These are phyloP conservation scores for Fusarium sp. DNA, from an alignment of 2,329 filamentous ascomycete genomes.

Conservation along the genomic window DNA sequence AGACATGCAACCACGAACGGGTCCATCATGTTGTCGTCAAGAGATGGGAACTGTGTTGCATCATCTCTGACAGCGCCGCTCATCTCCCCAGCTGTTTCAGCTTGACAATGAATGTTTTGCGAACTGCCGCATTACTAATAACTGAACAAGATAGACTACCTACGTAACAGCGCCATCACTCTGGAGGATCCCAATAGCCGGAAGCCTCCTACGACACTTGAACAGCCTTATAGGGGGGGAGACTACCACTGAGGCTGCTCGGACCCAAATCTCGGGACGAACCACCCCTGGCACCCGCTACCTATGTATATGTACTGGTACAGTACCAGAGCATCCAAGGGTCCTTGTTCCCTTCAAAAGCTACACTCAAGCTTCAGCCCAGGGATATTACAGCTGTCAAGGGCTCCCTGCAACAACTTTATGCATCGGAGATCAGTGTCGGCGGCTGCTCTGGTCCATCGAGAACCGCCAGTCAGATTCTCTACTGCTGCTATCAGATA, in stretches of 20 bases:
- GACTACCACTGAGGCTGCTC: conserved; percentile 10
- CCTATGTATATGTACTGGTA: conserved; percentile 8
- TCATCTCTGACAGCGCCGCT: too few relatives aligned
- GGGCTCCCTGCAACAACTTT: conserved; percentile 33
- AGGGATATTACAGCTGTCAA: conserved; percentile 43
- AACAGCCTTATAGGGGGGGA: conserved; percentile 26
- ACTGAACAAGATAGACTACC: not conserved
- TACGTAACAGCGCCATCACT: conserved; percentile 12
- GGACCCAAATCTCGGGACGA: conserved; percentile 40
- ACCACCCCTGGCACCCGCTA: conserved; percentile 32
- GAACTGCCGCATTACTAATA: conserved; percentile 7
- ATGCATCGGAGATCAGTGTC: conserved; percentile 30
- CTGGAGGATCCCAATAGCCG: not conserved
- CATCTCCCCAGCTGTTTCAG: too few relatives aligned
- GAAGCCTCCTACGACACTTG: conserved; percentile 1
- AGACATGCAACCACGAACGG: too few relatives aligned
- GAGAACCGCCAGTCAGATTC: not conserved
- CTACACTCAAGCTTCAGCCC: conserved; percentile 48
- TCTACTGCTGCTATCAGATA: conserved; percentile 7
- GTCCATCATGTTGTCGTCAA: too few relatives aligned
- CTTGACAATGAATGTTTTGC: too few relatives aligned
- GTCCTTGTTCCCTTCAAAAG: conserved; percentile 6
- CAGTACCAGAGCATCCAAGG: conserved; percentile 15
- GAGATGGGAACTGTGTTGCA: too few relatives aligned
- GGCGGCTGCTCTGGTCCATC: conserved; percentile 5